These are phyloP conservation scores for Luzula sylvatica DNA, from an alignment of 176 grass and related monocot species.

Conservation along the genomic window DNA sequence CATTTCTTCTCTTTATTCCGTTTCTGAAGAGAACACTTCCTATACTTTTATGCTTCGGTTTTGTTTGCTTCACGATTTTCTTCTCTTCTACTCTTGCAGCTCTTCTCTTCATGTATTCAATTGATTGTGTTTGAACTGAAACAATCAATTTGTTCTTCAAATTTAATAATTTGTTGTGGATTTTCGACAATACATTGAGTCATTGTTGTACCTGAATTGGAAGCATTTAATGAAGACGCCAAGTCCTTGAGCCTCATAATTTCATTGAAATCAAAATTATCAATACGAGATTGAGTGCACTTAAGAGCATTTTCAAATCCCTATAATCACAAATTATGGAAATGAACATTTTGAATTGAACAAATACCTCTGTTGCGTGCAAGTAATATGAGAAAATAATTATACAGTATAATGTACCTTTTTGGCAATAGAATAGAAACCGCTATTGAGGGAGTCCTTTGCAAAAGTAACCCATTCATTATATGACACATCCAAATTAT, in stretches of 20 bases:
- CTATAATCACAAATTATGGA: constrained; percentile 33
- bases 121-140: constrained; percentile 54
- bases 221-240: constrained; percentile 52
- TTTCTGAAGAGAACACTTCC: constrained; percentile 54
- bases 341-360: constrained; percentile 22
- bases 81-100: constrained; percentile 16
- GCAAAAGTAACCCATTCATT: constrained; percentile 74
- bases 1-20: constrained; percentile 67
- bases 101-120: constrained; percentile 75
- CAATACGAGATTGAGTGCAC: constrained; percentile 27
- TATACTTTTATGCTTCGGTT: constrained; percentile 27
- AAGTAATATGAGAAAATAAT: neutral
- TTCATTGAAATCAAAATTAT: constrained; percentile 23
- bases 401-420: constrained; percentile 25
- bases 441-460: constrained; percentile 72
- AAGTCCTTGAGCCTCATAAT: constrained; percentile 44
- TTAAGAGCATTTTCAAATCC: constrained; percentile 58
- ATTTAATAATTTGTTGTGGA: no score
- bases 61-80: constrained; percentile 9
- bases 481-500: constrained; percentile 31
- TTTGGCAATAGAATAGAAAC: constrained; percentile 60
- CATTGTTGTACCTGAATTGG: constrained; percentile 36
- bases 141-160: constrained; percentile 12
- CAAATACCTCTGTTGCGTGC: neutral
- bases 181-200: constrained; percentile 12